Evolutionary conservation across 148 eudicot species (phyloP).

Genomic region (Gaultheria prostrata): DNA sequence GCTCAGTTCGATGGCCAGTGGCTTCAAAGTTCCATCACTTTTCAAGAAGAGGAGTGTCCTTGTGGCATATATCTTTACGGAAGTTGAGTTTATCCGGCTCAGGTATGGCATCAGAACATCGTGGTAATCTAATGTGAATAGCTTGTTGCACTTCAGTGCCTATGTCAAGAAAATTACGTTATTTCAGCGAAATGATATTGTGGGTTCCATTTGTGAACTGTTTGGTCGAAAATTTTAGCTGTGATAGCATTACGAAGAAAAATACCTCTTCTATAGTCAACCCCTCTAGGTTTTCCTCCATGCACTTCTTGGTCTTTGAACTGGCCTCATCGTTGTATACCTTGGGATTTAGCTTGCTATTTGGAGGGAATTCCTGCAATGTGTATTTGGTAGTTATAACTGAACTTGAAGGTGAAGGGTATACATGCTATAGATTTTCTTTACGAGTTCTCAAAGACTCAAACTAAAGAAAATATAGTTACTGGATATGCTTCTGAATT

Average conservation of each 20-base stretch:
- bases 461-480: neutral
- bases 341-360: constrained; percentile 62
- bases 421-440: neutral
- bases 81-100: constrained; percentile 55
- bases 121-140: constrained; percentile 74
- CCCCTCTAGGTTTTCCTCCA: constrained; percentile 55
- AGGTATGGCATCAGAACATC: constrained; percentile 66
- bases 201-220: neutral
- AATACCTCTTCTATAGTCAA: constrained; percentile 49
- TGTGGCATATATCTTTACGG: constrained; percentile 63
- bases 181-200: neutral
- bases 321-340: constrained; percentile 63
- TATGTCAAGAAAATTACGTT: constrained; percentile 13
- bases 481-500: neutral
- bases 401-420: neutral
- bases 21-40: constrained; percentile 66
- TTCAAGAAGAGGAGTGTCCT: constrained; percentile 68
- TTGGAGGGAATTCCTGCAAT: constrained; percentile 51
- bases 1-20: constrained; percentile 71
- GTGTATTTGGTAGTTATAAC: neutral
- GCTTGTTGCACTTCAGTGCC: constrained; percentile 53
- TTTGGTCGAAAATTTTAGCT: neutral
- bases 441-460: neutral
- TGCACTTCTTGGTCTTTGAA: constrained; percentile 44
- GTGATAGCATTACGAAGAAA: neutral